Percentiles rank a stretch among this genome's conserved stretches.
These are phyloP conservation scores for Nelumbo lutea DNA, from an alignment of 164 flowering plant genomes.

Conservation along the genomic window DNA sequence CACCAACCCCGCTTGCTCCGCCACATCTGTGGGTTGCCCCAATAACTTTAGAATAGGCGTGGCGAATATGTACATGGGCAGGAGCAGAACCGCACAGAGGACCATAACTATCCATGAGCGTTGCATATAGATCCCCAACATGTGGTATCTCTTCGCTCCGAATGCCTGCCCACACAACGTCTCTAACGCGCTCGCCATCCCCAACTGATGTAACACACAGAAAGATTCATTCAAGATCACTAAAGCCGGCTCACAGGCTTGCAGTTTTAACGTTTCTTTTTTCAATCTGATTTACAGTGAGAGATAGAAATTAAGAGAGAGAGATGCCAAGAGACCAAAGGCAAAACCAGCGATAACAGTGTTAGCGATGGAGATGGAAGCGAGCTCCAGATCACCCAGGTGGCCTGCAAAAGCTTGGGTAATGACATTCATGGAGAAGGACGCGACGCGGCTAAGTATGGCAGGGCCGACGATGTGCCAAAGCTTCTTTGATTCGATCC, in stretches of 20 bases:
- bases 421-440: constrained; percentile 44
- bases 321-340: constrained; percentile 42
- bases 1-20: constrained; percentile 37
- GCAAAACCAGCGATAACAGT: constrained; percentile 49
- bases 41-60: constrained; percentile 35
- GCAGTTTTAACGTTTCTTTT: no score
- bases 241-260: not conserved
- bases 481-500: constrained; percentile 50
- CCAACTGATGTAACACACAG: constrained; percentile 26
- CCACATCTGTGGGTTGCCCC: constrained; percentile 34
- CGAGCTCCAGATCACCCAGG: constrained; percentile 59
- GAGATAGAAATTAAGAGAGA: not conserved
- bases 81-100: constrained; percentile 22
- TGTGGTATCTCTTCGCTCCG: constrained; percentile 42
- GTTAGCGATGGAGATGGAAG: constrained; percentile 53
- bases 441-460: constrained; percentile 43
- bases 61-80: constrained; percentile 42
- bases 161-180: constrained; percentile 56
- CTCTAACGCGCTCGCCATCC: constrained; percentile 58
- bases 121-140: constrained; percentile 53
- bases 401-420: constrained; percentile 65
- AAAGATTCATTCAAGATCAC: not conserved
- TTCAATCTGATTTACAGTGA: not conserved
- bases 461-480: constrained; percentile 61
- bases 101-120: constrained; percentile 45